These are phyloP conservation scores for Barbarea vulgaris DNA, from an alignment of 345 rosid genomes.

Conservation along the genomic window DNA sequence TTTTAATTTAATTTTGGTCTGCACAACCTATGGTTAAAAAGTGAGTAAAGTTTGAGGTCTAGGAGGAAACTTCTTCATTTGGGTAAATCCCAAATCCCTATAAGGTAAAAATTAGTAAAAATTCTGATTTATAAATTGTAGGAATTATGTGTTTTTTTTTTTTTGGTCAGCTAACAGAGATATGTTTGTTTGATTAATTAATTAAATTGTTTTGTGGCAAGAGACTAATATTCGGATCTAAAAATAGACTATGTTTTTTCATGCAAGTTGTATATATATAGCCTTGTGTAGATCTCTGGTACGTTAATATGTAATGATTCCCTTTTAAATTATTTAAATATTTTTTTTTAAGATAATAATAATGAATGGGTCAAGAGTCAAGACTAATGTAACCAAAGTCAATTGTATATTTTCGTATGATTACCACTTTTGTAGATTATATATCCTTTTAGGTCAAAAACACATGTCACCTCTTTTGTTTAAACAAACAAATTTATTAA, in stretches of 20 bases:
- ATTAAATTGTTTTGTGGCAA: not conserved
- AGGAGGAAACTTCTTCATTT: slow-evolving; percentile 34
- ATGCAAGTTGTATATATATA: slow-evolving; percentile 23
- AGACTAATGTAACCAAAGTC: slow-evolving; percentile 33
- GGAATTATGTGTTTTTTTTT: not conserved
- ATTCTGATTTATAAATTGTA: not conserved
- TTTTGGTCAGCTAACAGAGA: not conserved
- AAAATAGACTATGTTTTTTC: slow-evolving; percentile 1
- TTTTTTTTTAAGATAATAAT: slow-evolving; percentile 19
- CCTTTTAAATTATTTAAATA: not conserved
- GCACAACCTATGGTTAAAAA: slow-evolving; percentile 18
- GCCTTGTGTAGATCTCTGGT: slow-evolving; percentile 29
- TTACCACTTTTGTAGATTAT: slow-evolving; percentile 28
- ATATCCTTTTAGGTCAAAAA: slow-evolving; percentile 25
- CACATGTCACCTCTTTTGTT: slow-evolving; percentile 23
- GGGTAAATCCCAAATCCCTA: slow-evolving; percentile 32
- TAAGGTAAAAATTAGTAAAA: not conserved
- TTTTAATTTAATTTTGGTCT: slow-evolving; percentile 7
- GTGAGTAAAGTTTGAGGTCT: slow-evolving; percentile 2
- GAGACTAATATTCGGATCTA: not conserved
- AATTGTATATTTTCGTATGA: slow-evolving; percentile 22
- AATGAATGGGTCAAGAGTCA: slow-evolving; percentile 29
- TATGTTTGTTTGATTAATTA: not conserved
- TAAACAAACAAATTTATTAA: not conserved
- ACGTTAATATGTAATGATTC: slow-evolving; percentile 31